These are phyloP conservation scores for Boletellus deceptivus DNA, from an alignment of 1,284 basidiomycete genomes.

Conservation along the genomic window DNA sequence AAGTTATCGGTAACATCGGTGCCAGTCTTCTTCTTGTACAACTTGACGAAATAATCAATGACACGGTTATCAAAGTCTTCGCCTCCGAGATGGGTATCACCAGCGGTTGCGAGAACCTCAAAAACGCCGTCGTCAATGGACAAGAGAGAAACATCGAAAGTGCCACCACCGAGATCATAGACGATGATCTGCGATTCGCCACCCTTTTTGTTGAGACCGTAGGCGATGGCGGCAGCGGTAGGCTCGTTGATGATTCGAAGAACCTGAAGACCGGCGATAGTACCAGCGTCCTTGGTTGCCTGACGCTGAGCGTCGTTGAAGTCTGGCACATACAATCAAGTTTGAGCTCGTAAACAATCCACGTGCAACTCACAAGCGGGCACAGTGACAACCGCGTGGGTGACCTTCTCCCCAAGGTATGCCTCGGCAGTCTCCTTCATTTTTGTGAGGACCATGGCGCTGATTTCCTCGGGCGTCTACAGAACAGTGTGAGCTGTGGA, in stretches of 20 bases:
- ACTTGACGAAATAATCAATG: conserved; percentile 89
- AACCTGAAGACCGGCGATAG: conserved; percentile 93
- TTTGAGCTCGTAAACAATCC: conserved; percentile 10
- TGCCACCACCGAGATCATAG: conserved; percentile 98
- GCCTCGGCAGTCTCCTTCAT: conserved; percentile 99
- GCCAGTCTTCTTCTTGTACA: conserved; percentile 94
- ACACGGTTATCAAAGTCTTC: conserved; percentile 99
- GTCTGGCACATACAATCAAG: conserved; percentile 49
- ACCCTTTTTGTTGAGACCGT: conserved; percentile 96
- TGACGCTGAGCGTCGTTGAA: conserved; percentile 99
- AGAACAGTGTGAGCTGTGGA: not conserved
- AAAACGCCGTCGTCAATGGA: conserved; percentile 99
- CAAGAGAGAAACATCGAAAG: conserved; percentile 97
- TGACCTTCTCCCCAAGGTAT: conserved; percentile 95
- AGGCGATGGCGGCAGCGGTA: conserved; percentile 96
- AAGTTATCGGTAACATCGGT: conserved; percentile 87
- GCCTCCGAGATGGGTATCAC: conserved; percentile 98
- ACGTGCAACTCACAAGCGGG: conserved; percentile 69
- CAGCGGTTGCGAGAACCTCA: conserved; percentile 95
- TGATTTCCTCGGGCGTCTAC: conserved; percentile 84
- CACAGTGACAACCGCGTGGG: conserved; percentile 97
- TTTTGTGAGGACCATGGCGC: conserved; percentile 93
- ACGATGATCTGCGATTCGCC: conserved; percentile 96
- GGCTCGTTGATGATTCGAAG: conserved; percentile 99
- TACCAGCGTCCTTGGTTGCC: conserved; percentile 98